Percentiles rank a stretch among this genome's conserved stretches.
These are phyloP conservation scores for Solanum chilense DNA, from an alignment of 257 asterid species.

Conservation along the genomic window DNA sequence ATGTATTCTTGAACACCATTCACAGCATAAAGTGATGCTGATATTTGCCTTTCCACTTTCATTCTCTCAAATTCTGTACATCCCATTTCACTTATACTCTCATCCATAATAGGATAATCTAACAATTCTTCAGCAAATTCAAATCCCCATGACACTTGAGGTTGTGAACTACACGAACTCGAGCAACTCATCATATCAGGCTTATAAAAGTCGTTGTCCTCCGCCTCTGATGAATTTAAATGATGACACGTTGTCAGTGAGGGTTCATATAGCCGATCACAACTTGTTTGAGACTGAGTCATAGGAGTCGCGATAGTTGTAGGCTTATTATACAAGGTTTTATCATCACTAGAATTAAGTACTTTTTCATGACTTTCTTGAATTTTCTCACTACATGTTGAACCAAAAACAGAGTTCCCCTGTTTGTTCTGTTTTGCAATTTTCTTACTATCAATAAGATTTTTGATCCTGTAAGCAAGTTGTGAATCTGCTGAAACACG, in stretches of 20 bases:
- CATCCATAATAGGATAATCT: not conserved
- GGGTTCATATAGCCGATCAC: not conserved
- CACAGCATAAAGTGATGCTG: conserved; percentile 2
- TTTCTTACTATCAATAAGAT: conserved; percentile 35
- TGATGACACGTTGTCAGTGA: not conserved
- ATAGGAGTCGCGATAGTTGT: not conserved
- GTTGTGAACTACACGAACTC: not conserved
- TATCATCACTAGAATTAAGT: not conserved
- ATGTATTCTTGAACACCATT: conserved; percentile 2
- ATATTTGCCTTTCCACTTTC: conserved; percentile 4
- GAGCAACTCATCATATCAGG: conserved; percentile 44
- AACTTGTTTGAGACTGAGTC: not conserved
- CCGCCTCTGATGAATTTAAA: not conserved
- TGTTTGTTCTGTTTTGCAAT: conserved; percentile 2
- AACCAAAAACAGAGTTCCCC: not conserved
- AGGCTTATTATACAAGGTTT: not conserved
- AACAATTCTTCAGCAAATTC: conserved; percentile 18
- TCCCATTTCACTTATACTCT: conserved; percentile 1
- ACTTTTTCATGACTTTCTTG: not conserved
- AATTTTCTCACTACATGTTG: not conserved
- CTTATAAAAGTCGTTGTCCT: conserved; percentile 24
- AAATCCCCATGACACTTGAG: conserved; percentile 2
- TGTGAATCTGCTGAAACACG: conserved; percentile 42
- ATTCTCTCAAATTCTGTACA: conserved; percentile 1
- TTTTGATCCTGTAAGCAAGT: conserved; percentile 43